Evolutionary conservation across 495 filamentous ascomycete species (phyloP), one percentile per base, ranked within the genome.

Genomic region (Letharia lupina): DNA sequence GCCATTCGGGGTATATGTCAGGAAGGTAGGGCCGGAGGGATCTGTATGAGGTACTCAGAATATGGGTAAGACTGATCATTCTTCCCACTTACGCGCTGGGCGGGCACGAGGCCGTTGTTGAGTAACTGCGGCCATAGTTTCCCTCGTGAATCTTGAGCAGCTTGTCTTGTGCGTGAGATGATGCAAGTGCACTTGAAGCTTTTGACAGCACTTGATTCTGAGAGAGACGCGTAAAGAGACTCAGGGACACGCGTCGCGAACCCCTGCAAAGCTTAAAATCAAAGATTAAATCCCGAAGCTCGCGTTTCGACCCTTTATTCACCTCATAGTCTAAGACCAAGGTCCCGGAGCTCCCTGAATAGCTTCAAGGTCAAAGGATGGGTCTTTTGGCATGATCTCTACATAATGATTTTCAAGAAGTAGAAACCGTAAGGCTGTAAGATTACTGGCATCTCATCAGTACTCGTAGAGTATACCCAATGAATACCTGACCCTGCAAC

Each of bases 1-100:
- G 23, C 88, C 88, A 69, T 90, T 80, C 3, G 88, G 87, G 10
- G 87, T 89, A 73, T 90, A 90, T 62, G 84, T 75, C 20, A 89
- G 73, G 61, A 82, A 84, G 1, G 88, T 89, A 56, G 81, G 80
- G 23, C 88, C 88, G 18, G 84, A 82, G n/a, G 85, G 83, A 75
- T 90, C 88, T 90, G 68, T 52, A 28, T 39, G 40, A 59, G 9
- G 5, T 37, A 7, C 58, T 57, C 37, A 35, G 23, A 15, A 42
- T 40, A 0, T 63, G 45, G 45, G 61, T 31, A 42, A 40, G 31
- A 47, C 23, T 39, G 28, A 31, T 28, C 20, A 48, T 41, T 15
- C 15, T 56, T 70, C 76, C 68, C 33, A 74, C 78, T 70, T 73
- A 82, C 80, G 80, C 68, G 80, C 80, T 71, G 79, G 79, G 60